phyloP scores from a whole-genome alignment of 306 rosid species.

The Vigna hirtella region DNA sequence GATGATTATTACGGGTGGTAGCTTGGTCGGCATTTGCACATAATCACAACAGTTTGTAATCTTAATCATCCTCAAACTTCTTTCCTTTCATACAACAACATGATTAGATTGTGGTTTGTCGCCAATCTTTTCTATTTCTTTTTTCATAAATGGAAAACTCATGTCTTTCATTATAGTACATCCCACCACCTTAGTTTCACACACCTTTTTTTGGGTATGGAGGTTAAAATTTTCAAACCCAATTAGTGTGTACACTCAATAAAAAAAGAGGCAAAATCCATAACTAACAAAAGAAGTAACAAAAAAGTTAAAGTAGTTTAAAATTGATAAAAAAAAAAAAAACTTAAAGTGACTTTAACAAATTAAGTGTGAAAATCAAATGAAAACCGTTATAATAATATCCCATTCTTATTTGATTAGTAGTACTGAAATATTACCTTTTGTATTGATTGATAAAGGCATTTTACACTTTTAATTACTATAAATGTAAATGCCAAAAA shows the following conservation, averaged over 20 bases:
- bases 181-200: background rate
- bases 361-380: background rate
- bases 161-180: background rate
- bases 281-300: background rate
- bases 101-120: slow-evolving; percentile 19
- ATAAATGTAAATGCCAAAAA: background rate
- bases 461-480: background rate
- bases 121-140: background rate
- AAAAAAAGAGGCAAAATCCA: background rate
- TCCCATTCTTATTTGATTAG: background rate
- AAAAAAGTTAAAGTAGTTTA: background rate
- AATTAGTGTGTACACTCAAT: background rate
- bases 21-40: slow-evolving; percentile 41
- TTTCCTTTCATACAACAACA: slow-evolving; percentile 33
- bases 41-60: slow-evolving; percentile 23
- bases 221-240: background rate
- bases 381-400: background rate
- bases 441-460: background rate
- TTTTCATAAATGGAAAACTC: background rate
- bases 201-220: background rate
- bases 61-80: slow-evolving; percentile 8
- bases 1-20: slow-evolving; percentile 32
- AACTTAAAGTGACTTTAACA: background rate
- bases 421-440: background rate
- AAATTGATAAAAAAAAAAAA: background rate